These are phyloP conservation scores for Jaenimonas drosophilae DNA, from an alignment of 208 protist species.

Conservation along the genomic window DNA sequence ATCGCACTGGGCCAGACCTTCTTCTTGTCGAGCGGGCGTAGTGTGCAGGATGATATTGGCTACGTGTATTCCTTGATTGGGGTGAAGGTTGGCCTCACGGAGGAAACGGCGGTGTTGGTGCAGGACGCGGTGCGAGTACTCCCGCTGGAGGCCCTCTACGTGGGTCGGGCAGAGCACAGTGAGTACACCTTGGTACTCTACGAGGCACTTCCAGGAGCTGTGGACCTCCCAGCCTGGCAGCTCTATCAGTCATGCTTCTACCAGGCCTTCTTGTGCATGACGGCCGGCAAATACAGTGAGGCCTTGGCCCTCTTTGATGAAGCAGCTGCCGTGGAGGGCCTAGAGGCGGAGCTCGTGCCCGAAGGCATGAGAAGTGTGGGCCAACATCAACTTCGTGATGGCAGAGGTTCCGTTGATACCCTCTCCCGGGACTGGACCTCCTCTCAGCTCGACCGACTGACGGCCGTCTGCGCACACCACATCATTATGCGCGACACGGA, in stretches of 20 bases:
- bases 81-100: constrained; percentile 3
- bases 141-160: constrained; percentile 8
- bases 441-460: constrained; percentile 3
- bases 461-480: background rate
- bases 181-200: constrained; percentile 12
- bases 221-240: constrained; percentile 6
- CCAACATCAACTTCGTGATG: no score
- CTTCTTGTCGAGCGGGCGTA: background rate
- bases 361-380: constrained; percentile 5
- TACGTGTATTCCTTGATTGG: background rate
- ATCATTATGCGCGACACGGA: background rate
- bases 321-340: constrained; percentile 1
- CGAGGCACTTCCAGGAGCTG: constrained; percentile 9
- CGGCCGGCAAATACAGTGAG: constrained; percentile 8
- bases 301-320: constrained; percentile 10
- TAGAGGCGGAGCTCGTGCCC: constrained; percentile 7
- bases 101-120: constrained; percentile 9
- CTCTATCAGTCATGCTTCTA: constrained; percentile 4
- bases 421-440: no score
- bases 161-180: background rate
- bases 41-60: background rate
- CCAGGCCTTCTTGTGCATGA: constrained; percentile 12
- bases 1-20: background rate
- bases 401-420: no score
- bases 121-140: constrained; percentile 5